Evolutionary conservation across 2,329 filamentous ascomycete genomes (phyloP).

Genomic region (Clathrospora elynae): DNA sequence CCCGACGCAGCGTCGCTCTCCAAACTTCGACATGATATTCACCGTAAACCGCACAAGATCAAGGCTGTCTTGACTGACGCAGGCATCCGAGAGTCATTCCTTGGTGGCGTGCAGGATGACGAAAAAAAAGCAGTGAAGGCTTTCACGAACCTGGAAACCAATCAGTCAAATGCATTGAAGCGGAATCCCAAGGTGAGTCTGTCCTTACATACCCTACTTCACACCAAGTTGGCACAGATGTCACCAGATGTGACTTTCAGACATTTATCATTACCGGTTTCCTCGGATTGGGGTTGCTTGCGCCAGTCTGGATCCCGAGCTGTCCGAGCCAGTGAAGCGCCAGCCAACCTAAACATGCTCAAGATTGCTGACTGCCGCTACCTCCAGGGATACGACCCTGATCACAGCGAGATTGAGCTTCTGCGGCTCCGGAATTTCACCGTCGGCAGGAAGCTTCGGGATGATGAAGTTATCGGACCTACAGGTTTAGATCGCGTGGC

Average conservation of each 20-base stretch:
- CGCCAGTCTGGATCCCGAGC: no score
- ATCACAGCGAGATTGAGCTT: conserved; percentile 79
- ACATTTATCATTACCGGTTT: no score
- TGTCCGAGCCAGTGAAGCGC: no score
- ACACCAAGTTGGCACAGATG: no score
- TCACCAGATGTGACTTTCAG: no score
- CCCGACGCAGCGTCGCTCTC: conserved; percentile 71
- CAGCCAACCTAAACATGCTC: conserved; percentile 2
- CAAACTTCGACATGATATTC: conserved; percentile 73
- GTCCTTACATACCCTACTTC: background rate
- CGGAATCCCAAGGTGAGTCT: conserved; percentile 77
- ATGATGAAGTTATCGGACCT: conserved; percentile 65
- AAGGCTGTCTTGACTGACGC: conserved; percentile 68
- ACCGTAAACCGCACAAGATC: conserved; percentile 71
- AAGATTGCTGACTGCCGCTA: conserved; percentile 30
- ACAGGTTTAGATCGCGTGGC: conserved; percentile 69
- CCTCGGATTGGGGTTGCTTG: no score
- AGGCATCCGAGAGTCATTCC: conserved; percentile 67
- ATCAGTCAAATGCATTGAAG: conserved; percentile 77
- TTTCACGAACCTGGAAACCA: conserved; percentile 63
- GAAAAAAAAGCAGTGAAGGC: conserved; percentile 68
- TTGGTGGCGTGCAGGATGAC: conserved; percentile 61
- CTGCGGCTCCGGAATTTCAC: conserved; percentile 82
- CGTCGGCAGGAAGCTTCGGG: conserved; percentile 68
- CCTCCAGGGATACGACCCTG: conserved; percentile 71